Evolutionary conservation across 2,329 filamentous ascomycete species (phyloP).

Genomic region (Curvularia hawaiiensis): DNA sequence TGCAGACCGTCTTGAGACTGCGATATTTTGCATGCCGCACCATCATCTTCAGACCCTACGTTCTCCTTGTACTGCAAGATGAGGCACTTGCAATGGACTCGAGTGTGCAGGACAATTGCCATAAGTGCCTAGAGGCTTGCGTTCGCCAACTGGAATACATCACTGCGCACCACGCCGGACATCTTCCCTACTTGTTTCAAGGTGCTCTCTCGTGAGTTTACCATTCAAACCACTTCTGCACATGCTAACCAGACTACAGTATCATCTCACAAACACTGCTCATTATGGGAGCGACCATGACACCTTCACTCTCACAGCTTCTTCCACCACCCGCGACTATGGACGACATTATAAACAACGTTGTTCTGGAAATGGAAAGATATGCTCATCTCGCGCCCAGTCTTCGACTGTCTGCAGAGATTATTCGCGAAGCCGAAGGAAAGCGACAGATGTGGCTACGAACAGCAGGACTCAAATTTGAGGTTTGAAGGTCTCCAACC

Average conservation of each 20-base stretch:
- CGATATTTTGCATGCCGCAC: slow-evolving; percentile 85
- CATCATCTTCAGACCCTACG: slow-evolving; percentile 85
- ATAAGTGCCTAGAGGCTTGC: slow-evolving; percentile 80
- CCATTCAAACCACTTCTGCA: not conserved
- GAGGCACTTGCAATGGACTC: slow-evolving; percentile 74
- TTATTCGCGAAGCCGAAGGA: slow-evolving; percentile 76
- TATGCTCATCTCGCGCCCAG: slow-evolving; percentile 79
- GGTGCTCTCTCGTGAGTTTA: slow-evolving; percentile 65
- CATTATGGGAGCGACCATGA: slow-evolving; percentile 86
- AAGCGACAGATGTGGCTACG: slow-evolving; percentile 66
- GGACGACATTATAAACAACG: slow-evolving; percentile 77
- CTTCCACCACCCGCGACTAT: slow-evolving; percentile 63
- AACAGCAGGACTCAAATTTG: slow-evolving; percentile 47
- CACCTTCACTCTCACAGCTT: slow-evolving; percentile 70
- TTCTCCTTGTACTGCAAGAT: slow-evolving; percentile 78
- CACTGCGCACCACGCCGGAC: slow-evolving; percentile 77
- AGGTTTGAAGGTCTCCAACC: slow-evolving; percentile 32
- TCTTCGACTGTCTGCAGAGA: slow-evolving; percentile 75
- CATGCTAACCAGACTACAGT: slow-evolving; percentile 50
- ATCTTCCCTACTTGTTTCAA: slow-evolving; percentile 87
- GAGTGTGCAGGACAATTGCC: slow-evolving; percentile 75
- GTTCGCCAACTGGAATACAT: slow-evolving; percentile 81
- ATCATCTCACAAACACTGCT: slow-evolving; percentile 82
- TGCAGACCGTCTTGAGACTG: slow-evolving; percentile 78
- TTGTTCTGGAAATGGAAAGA: slow-evolving; percentile 75